Evolutionary conservation across 495 filamentous ascomycete species (phyloP).

Genomic region (Xylaria telfairii): DNA sequence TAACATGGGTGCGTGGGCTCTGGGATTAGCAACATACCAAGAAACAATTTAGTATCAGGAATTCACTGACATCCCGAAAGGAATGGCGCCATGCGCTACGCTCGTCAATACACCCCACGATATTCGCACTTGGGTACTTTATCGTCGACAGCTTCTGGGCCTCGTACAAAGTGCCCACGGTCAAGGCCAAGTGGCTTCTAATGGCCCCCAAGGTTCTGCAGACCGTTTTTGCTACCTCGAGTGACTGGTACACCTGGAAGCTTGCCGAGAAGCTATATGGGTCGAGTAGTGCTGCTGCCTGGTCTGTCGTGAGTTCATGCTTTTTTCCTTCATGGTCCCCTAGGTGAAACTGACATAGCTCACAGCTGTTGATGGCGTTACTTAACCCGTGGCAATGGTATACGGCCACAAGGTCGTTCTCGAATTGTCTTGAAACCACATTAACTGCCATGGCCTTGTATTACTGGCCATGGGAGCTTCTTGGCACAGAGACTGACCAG

Average conservation of each 20-base stretch:
- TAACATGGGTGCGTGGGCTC: constrained; percentile 82
- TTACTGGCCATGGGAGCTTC: constrained; percentile 83
- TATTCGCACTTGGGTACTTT: constrained; percentile 82
- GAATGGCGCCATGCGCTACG: constrained; percentile 93
- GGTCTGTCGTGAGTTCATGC: constrained; percentile 65
- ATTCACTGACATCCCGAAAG: constrained; percentile 54
- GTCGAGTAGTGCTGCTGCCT: constrained; percentile 63
- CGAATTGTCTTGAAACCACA: constrained; percentile 90
- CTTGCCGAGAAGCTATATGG: constrained; percentile 79
- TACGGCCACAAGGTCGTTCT: constrained; percentile 89
- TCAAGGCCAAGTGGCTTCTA: constrained; percentile 55
- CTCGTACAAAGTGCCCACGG: constrained; percentile 24
- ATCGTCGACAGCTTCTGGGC: constrained; percentile 50
- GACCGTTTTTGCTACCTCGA: constrained; percentile 74
- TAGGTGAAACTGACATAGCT: constrained; percentile 18
- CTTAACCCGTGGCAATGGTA: constrained; percentile 97
- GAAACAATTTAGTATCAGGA: background rate
- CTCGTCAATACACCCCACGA: constrained; percentile 86
- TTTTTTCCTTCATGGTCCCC: background rate
- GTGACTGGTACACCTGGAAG: constrained; percentile 91
- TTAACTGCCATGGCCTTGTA: constrained; percentile 80
- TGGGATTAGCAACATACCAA: constrained; percentile 3
- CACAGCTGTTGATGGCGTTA: constrained; percentile 70
- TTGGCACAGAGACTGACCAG: constrained; percentile 43
- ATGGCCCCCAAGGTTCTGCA: constrained; percentile 77